Conservation (phyloP, 345 rosid genomes). For the Pistacia atlantica region DNA sequence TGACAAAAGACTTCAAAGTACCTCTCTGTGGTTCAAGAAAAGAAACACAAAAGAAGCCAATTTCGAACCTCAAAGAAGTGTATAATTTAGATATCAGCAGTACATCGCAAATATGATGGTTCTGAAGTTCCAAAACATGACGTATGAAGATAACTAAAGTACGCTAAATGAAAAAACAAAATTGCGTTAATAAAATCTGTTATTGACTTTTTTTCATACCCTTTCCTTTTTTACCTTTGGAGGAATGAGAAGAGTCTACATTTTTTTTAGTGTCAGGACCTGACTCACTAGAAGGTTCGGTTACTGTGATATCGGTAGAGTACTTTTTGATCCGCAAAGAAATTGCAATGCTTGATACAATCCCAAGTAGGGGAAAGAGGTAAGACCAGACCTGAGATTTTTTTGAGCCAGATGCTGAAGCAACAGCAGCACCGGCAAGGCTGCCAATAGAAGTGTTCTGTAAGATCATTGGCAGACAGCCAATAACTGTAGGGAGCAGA, state of each 20-base stretch:
- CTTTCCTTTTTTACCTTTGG: slow-evolving; percentile 11
- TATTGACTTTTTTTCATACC: slow-evolving; percentile 27
- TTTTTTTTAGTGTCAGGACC: slow-evolving; percentile 5
- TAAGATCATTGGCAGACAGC: slow-evolving; percentile 90
- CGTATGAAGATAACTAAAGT: background rate
- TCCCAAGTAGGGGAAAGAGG: slow-evolving; percentile 71
- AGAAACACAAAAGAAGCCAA: background rate
- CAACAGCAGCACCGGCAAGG: slow-evolving; percentile 93
- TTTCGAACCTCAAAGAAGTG: background rate
- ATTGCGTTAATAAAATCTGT: background rate
- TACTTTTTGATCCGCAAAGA: slow-evolving; percentile 76
- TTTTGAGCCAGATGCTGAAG: slow-evolving; percentile 63
- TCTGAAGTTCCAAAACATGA: background rate
- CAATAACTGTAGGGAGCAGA: slow-evolving; percentile 78
- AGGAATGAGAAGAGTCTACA: slow-evolving; percentile 22
- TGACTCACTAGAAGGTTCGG: slow-evolving; percentile 28
- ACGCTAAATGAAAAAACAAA: background rate
- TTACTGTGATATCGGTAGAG: slow-evolving; percentile 47
- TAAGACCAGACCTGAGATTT: slow-evolving; percentile 73
- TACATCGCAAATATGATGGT: background rate
- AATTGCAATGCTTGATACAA: slow-evolving; percentile 78
- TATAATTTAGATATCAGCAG: background rate
- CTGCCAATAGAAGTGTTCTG: slow-evolving; percentile 95
- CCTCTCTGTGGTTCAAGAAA: background rate
- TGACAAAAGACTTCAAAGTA: background rate